Percentiles rank a stretch among this genome's conserved stretches.
Conservation (phyloP, 306 rosid genomes). For the Betula pendula region DNA sequence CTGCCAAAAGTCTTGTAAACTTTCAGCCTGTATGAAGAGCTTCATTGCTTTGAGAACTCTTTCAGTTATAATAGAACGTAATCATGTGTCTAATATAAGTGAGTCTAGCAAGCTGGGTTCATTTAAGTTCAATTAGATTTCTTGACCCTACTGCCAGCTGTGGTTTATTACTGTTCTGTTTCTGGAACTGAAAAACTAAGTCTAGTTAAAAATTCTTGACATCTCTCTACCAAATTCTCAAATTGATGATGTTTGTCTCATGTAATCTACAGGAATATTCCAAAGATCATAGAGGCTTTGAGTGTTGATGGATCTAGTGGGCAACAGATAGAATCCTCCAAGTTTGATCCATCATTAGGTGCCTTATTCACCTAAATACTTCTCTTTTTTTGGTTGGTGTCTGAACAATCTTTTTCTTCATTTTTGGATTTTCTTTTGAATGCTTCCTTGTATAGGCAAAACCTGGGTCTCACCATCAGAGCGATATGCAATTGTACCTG, state of each 20-base stretch:
- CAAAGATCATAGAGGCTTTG: conserved; percentile 72
- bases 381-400: conserved; percentile 10
- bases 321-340: conserved; percentile 70
- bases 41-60: not conserved
- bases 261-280: conserved; percentile 63
- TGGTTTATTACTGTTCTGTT: not conserved
- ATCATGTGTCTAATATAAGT: not conserved
- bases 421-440: conserved; percentile 18
- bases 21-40: not conserved
- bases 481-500: conserved; percentile 97
- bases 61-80: too few species aligned
- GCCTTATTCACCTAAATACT: conserved; percentile 26
- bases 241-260: conserved; percentile 27
- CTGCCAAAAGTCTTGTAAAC: not conserved
- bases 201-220: conserved; percentile 1
- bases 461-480: conserved; percentile 61
- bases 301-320: conserved; percentile 90
- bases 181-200: not conserved
- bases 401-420: conserved; percentile 1
- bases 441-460: conserved; percentile 49
- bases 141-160: not conserved
- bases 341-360: conserved; percentile 71
- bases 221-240: conserved; percentile 23
- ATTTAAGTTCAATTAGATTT: not conserved
- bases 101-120: not conserved